Evolutionary conservation across 2,329 filamentous ascomycete species (phyloP), one percentile per base, ranked within the genome.

Genomic region (Neopestalotiopsis clavispora): DNA sequence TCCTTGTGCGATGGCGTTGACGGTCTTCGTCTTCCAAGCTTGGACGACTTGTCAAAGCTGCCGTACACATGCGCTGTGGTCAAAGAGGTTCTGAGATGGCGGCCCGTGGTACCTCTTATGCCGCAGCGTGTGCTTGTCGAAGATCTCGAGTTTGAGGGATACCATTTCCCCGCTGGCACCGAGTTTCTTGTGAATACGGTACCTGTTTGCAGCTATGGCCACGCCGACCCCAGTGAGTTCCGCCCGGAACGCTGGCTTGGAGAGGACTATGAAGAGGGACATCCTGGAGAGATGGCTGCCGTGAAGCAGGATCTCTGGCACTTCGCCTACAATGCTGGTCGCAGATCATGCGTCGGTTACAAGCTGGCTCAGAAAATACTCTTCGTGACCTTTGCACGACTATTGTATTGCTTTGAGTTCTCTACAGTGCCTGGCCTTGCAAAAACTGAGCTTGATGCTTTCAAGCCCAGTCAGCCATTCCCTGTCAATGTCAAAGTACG

Each of bases 81-180:
- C 40, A 87, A 88, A 74, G 87, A 89, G 77, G 84, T 83, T 17
- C 75, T 88, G 30, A 79, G 87, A 32, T 89, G 86, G 86, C 80
- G 84, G 67, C 86, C 86, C 14, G 20, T 30, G 9, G 57, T 59
- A 10, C 57, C 57, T 9, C 20, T 59, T 9, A 30, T 75, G 77
- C 68, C 82, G 72, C 68, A 79, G 38, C 82, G 82, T 70, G 77
- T 79, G 60, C 72, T 79, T 4, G 79, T 79, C 38, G 75, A 81
- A 62, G 84, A 85, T 61, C 78, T 84, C 68, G 81, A 83, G 69
- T 85, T 84, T 72, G 80, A 82, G 32, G 83, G 81, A 7, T 84
- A 83, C 70, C 75, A 74, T 49, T 83, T 85, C 63, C 81, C 81
- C 3, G 80, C 80, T 42, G 84, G 83, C 28, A 81, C 83, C 1